These are phyloP conservation scores for Cronartium quercuum DNA, from an alignment of 1,284 basidiomycete genomes.

Conservation along the genomic window DNA sequence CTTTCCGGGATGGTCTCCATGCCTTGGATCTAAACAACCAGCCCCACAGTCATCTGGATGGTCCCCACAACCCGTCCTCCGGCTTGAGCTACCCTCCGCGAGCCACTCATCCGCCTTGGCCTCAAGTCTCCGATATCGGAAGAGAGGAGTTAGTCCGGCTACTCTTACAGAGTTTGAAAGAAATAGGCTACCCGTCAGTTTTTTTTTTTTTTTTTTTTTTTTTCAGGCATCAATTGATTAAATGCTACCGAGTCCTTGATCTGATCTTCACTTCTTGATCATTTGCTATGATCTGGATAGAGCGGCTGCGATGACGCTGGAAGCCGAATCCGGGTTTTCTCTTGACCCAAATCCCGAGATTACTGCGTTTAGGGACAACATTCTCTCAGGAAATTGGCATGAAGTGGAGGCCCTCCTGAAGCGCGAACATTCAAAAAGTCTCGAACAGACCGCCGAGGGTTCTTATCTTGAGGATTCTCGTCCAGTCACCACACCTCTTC, in stretches of 20 bases:
- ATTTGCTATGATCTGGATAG: constrained; percentile 52
- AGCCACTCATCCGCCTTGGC: constrained; percentile 17
- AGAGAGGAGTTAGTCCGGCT: constrained; percentile 86
- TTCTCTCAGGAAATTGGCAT: constrained; percentile 76
- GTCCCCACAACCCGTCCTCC: background rate
- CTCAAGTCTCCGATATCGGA: constrained; percentile 55
- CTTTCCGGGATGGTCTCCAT: constrained; percentile 1
- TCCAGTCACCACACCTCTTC: background rate
- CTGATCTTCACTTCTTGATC: background rate
- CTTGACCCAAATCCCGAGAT: constrained; percentile 70
- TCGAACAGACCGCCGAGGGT: constrained; percentile 1
- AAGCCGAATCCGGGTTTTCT: constrained; percentile 84
- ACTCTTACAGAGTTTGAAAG: constrained; percentile 79
- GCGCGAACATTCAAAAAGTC: constrained; percentile 45
- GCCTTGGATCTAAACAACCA: background rate
- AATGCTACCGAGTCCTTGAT: background rate
- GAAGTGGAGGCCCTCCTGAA: constrained; percentile 68
- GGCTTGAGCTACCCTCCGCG: background rate
- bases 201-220: too few relatives aligned
- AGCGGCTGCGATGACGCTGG: constrained; percentile 76
- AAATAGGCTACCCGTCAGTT: constrained; percentile 86
- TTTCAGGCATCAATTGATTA: background rate
- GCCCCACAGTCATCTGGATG: background rate
- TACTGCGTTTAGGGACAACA: constrained; percentile 69
- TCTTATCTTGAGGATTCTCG: background rate